These are phyloP conservation scores for Citrullus mucosospermus DNA, from an alignment of 306 rosid genomes.

Conservation along the genomic window DNA sequence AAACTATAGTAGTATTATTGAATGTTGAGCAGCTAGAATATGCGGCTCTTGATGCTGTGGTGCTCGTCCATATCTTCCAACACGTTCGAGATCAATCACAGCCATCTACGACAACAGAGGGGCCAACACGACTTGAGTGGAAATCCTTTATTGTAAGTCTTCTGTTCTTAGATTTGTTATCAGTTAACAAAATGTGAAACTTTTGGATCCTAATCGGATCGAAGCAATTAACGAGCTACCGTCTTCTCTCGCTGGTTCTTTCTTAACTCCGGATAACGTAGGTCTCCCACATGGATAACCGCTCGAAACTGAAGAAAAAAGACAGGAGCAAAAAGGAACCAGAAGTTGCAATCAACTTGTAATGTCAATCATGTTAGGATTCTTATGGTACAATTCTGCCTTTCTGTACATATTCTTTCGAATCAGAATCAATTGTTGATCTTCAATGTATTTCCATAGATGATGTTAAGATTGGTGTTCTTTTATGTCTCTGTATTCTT, in stretches of 20 bases:
- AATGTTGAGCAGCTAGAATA: slow-evolving; percentile 67
- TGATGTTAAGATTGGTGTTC: no score
- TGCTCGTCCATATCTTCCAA: slow-evolving; percentile 69
- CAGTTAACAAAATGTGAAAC: background rate
- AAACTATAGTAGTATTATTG: slow-evolving; percentile 6
- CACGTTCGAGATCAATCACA: slow-evolving; percentile 53
- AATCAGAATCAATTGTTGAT: background rate
- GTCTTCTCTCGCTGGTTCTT: background rate
- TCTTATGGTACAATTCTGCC: background rate
- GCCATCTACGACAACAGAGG: slow-evolving; percentile 19
- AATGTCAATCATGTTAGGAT: background rate
- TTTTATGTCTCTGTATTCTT: no score
- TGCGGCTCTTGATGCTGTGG: slow-evolving; percentile 93
- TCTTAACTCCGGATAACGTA: slow-evolving; percentile 16
- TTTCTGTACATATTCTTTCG: background rate
- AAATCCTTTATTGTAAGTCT: slow-evolving; percentile 73
- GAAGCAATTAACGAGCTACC: background rate
- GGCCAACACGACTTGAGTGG: slow-evolving; percentile 39
- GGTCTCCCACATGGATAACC: slow-evolving; percentile 45
- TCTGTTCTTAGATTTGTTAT: background rate
- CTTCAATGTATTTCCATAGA: background rate
- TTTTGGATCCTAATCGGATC: background rate
- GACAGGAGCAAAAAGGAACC: slow-evolving; percentile 9
- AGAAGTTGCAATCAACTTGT: slow-evolving; percentile 13
- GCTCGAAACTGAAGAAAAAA: slow-evolving; percentile 19